Percentiles rank a stretch among this genome's conserved stretches.
Evolutionary conservation across 768 basidiomycete species (phyloP).

Genomic region (Termitomyces eurrhizus): DNA sequence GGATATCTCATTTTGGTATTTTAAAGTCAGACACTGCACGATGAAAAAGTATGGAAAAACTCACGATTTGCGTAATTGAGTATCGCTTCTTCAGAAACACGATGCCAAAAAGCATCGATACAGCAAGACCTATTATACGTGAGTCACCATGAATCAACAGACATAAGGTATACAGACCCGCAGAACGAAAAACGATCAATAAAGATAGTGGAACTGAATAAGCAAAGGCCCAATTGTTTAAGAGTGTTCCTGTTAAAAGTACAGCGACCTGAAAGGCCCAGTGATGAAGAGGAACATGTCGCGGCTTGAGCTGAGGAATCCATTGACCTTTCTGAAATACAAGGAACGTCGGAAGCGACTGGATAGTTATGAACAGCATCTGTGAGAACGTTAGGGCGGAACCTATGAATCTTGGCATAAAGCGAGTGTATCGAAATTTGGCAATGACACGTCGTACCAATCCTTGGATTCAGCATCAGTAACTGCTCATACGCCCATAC

Average conservation of each 20-base stretch:
- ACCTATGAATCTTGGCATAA: conserved; percentile 34
- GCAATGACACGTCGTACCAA: conserved; percentile 42
- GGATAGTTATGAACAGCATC: conserved; percentile 72
- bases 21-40: background rate
- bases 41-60: conserved; percentile 16
- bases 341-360: conserved; percentile 63
- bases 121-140: conserved; percentile 53
- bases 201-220: conserved; percentile 74
- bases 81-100: conserved; percentile 59
- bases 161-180: conserved; percentile 41
- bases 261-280: conserved; percentile 75
- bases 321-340: conserved; percentile 26
- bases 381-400: conserved; percentile 84
- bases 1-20: conserved; percentile 40
- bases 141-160: conserved; percentile 3
- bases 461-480: conserved; percentile 60
- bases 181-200: conserved; percentile 83
- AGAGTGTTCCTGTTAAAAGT: conserved; percentile 58
- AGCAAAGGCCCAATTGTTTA: conserved; percentile 82
- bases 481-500: conserved; percentile 77
- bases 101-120: conserved; percentile 74
- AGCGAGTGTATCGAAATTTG: background rate
- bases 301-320: conserved; percentile 55
- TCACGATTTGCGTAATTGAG: conserved; percentile 55
- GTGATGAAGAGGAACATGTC: conserved; percentile 60